Base-by-base conservation (phyloP, 2,329 filamentous ascomycete species). In the Chrysoporthe cubensis region DNA sequence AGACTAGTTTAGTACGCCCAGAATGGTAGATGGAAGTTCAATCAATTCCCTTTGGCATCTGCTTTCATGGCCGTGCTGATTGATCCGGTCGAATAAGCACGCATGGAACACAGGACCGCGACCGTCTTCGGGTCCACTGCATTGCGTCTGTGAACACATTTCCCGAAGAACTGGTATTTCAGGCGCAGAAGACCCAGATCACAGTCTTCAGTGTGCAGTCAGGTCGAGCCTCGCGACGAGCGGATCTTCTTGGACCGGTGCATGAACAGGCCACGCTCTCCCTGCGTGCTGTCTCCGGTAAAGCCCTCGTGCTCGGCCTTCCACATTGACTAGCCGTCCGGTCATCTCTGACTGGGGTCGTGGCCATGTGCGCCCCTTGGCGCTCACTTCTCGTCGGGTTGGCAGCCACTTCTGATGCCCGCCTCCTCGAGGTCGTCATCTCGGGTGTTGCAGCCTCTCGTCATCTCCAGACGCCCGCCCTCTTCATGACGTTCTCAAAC, bases 401-500 rank as follows among this genome's bases (percentile, higher is more conserved):
- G 9, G 9, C 48, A 13, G n/a, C n/a, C 9, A n/a, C 21, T 21
- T n/a, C n/a, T 26, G 6, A 40, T 40, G 37, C 6, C 37, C 37
- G 37, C 3, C n/a, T n/a, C 50, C 50, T 26, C n/a, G 18, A 40
- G 37, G 37, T 40, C 6, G 37, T 26, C 37, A 9, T 40, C 37
- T 40, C 37, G 37, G 37, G 37, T 40, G 37, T 4, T 40, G 37
- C 37, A 46, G 90, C 95, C 42, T 34, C 42, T 77, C 88, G 16
- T 97, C 73, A 91, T 97, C 77, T 91, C 92, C 95, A 95, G 48
- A 94, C 89, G 0, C 94, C 94, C 6, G 94, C 94, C 73, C 91
- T 84, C 71, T 84, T 87, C 93, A 97, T 95, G 5, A 97, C 92
- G 65, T 87, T 87, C 79, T 94, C 91, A 80, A 97, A 97, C 75